A percentile compares a stretch with the other conserved stretches of the same genome.
Conservation (phyloP, 257 asterid species). For the Primulina tabacum region DNA sequence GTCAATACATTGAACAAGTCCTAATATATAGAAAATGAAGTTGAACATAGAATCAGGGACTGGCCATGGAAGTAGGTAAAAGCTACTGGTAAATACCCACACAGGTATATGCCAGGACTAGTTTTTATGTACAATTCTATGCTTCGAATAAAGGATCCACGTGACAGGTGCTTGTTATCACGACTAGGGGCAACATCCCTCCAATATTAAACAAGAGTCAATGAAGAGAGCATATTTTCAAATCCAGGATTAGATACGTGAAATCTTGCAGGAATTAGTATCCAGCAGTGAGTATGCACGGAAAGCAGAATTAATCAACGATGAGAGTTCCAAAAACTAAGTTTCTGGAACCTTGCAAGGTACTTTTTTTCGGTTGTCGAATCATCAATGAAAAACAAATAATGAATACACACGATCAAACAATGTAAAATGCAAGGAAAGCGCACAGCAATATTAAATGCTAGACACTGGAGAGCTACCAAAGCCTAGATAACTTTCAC, state of each 20-base stretch:
- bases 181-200: background rate
- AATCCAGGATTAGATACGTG: background rate
- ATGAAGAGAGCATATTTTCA: background rate
- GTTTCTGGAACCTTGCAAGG: background rate
- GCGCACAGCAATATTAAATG: background rate
- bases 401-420: background rate
- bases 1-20: background rate
- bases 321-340: background rate
- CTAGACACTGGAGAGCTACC: background rate
- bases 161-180: background rate
- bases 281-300: background rate
- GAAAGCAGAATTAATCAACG: background rate
- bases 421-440: background rate
- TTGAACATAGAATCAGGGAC: background rate
- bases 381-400: background rate
- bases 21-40: conserved; percentile 4
- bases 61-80: background rate
- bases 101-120: background rate
- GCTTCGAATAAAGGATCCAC: background rate
- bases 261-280: background rate
- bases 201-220: conserved; percentile 1
- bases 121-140: background rate
- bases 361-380: background rate
- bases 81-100: background rate
- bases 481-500: background rate